Percentiles rank a stretch among this genome's conserved stretches.
phyloP scores from a whole-genome alignment of 306 rosid species.

The Bauhinia variegata region DNA sequence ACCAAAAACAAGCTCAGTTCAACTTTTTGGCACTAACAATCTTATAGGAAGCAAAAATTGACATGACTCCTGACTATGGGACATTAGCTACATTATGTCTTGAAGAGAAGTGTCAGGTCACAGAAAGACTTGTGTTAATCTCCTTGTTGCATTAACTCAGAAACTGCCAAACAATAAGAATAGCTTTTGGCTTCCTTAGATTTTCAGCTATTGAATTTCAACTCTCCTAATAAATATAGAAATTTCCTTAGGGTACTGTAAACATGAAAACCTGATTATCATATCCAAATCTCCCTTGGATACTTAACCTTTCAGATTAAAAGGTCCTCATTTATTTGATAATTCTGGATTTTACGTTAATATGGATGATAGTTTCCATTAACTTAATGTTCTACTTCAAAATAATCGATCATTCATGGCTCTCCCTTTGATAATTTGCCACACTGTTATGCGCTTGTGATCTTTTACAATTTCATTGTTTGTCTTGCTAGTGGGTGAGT shows the following conservation, averaged over 20 bases:
- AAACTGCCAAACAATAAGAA: neutral
- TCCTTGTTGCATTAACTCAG: neutral
- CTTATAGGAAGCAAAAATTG: neutral
- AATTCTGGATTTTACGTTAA: neutral
- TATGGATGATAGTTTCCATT: no score
- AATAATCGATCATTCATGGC: no score
- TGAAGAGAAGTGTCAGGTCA: no score
- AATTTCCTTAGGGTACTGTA: neutral
- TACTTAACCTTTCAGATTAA: neutral
- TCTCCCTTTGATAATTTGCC: no score
- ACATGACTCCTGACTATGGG: neutral
- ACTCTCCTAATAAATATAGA: neutral
- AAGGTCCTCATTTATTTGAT: neutral
- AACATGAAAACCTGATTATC: neutral
- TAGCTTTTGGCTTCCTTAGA: neutral
- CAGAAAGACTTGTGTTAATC: neutral
- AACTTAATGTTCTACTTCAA: no score
- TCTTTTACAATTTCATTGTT: slow-evolving; percentile 9
- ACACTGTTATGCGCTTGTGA: neutral
- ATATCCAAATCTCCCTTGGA: neutral
- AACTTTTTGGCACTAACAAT: neutral
- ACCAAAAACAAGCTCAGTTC: neutral
- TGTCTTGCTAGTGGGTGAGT: slow-evolving; percentile 76
- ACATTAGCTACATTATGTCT: neutral
- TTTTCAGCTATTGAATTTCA: neutral